These are phyloP conservation scores for Castanea crenata DNA, from an alignment of 306 rosid species.

Conservation along the genomic window DNA sequence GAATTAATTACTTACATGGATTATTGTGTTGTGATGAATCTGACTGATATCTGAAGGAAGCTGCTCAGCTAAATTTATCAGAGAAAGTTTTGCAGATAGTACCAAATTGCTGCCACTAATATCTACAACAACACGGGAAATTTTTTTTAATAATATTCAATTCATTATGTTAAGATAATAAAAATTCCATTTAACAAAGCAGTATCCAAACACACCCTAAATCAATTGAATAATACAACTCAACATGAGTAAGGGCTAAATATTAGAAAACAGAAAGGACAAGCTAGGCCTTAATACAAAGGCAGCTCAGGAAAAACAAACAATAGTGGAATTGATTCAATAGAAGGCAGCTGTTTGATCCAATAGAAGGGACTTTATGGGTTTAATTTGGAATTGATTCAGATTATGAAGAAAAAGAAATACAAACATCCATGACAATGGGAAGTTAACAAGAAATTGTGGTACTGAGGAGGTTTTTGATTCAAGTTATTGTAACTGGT, in stretches of 20 bases:
- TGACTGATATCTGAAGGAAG: slow-evolving; percentile 78
- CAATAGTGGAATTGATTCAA: not conserved
- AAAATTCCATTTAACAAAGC: not conserved
- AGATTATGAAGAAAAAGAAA: not conserved
- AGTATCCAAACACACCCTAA: not conserved
- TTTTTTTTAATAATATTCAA: not conserved
- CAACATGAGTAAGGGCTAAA: not conserved
- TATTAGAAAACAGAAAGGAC: not conserved
- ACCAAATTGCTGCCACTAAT: slow-evolving; percentile 58
- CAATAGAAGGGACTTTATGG: too few species aligned
- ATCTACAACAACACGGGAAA: slow-evolving; percentile 44
- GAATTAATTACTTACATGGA: slow-evolving; percentile 60
- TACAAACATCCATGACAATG: not conserved
- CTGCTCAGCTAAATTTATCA: slow-evolving; percentile 56
- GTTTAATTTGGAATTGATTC: not conserved
- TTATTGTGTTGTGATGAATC: slow-evolving; percentile 58
- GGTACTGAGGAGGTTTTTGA: not conserved
- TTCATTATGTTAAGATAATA: not conserved
- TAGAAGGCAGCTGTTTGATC: not conserved
- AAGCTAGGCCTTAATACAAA: not conserved
- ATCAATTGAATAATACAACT: not conserved
- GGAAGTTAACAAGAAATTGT: not conserved
- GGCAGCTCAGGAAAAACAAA: not conserved
- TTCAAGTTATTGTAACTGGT: not conserved
- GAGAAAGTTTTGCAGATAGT: slow-evolving; percentile 83